These are phyloP conservation scores for Magnusiomyces paraingens DNA, from an alignment of 1,139 yeast species.

Conservation along the genomic window DNA sequence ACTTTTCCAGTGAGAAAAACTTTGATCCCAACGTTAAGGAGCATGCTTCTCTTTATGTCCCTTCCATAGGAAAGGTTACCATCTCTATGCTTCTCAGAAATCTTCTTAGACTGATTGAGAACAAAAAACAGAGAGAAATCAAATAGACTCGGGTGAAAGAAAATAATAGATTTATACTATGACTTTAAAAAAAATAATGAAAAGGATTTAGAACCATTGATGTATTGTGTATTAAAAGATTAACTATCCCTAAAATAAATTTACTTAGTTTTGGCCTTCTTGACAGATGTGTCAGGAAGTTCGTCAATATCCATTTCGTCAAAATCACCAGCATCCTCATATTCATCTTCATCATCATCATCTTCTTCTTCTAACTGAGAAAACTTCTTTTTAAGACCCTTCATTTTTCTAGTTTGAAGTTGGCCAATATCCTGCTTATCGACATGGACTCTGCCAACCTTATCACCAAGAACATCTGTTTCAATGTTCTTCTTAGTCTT, in stretches of 20 bases:
- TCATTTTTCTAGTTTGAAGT: constrained; percentile 96
- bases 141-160: too few species aligned
- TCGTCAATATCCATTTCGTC: constrained; percentile 10
- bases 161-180: too few species aligned
- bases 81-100: constrained; percentile 90
- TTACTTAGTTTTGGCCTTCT: constrained; percentile 21
- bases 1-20: constrained; percentile 84
- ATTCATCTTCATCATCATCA: constrained; percentile 27
- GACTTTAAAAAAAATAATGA: too few species aligned
- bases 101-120: constrained; percentile 69
- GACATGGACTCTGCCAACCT: constrained; percentile 91
- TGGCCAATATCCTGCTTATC: constrained; percentile 90
- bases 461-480: constrained; percentile 88
- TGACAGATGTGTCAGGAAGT: constrained; percentile 16
- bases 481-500: constrained; percentile 85
- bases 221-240: too few species aligned
- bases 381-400: constrained; percentile 83
- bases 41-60: constrained; percentile 86
- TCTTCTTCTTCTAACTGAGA: constrained; percentile 55
- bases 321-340: constrained; percentile 14
- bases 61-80: constrained; percentile 93
- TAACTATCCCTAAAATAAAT: not conserved
- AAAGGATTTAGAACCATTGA: too few species aligned
- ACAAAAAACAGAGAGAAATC: constrained; percentile 34
- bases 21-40: constrained; percentile 73